phyloP scores from a whole-genome alignment of 2,329 filamentous ascomycete species.

The Fusarium acutatum region DNA sequence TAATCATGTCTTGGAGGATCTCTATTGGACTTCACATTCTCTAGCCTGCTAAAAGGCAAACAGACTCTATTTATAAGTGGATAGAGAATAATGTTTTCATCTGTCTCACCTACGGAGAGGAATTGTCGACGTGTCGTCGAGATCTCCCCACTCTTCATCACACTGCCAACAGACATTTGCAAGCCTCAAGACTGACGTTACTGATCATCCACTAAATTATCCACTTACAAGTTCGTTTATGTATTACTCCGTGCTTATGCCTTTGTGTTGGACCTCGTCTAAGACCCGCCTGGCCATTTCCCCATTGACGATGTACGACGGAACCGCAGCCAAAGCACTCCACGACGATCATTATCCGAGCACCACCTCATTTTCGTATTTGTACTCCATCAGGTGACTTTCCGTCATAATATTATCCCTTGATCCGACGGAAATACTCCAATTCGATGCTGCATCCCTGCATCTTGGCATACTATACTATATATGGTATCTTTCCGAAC shows the following conservation, averaged over 20 bases:
- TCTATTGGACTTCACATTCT: background rate
- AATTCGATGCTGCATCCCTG: background rate
- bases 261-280: background rate
- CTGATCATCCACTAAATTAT: background rate
- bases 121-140: too few species aligned
- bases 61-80: fast-evolving
- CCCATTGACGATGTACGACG: background rate
- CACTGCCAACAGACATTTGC: background rate
- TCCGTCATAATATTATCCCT: background rate
- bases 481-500: background rate
- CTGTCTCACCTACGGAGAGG: fast-evolving
- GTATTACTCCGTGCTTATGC: background rate
- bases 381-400: background rate
- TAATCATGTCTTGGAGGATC: background rate
- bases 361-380: background rate
- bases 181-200: background rate
- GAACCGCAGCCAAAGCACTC: background rate
- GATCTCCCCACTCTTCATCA: background rate
- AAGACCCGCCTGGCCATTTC: background rate
- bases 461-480: background rate
- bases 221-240: fast-evolving
- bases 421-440: background rate
- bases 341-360: background rate
- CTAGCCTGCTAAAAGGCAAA: background rate
- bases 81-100: fast-evolving